phyloP scores from a whole-genome alignment of 2,329 filamentous ascomycete species.

The Monilinia laxa region DNA sequence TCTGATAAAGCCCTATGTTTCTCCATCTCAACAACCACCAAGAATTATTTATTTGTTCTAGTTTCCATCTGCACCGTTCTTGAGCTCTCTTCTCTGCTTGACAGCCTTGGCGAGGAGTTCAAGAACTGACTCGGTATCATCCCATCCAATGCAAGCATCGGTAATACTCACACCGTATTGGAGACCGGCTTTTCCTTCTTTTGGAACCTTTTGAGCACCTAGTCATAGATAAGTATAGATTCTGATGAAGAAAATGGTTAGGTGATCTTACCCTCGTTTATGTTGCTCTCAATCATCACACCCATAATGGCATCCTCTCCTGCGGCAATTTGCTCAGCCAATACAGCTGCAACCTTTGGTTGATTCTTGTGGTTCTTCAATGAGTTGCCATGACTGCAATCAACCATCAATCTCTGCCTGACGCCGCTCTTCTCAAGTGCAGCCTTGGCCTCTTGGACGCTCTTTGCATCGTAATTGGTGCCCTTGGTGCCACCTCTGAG shows the following conservation, averaged over 20 bases:
- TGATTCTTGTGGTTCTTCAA: slow-evolving; percentile 97
- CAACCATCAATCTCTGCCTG: slow-evolving; percentile 83
- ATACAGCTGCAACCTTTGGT: slow-evolving; percentile 79
- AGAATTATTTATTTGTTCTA: neutral
- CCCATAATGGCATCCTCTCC: slow-evolving; percentile 88
- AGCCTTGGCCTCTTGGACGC: slow-evolving; percentile 79
- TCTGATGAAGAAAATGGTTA: neutral
- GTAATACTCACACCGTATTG: slow-evolving; percentile 97
- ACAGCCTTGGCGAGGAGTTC: slow-evolving; percentile 78
- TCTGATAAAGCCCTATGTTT: neutral
- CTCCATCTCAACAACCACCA: neutral
- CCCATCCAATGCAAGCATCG: slow-evolving; percentile 94
- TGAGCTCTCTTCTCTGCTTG: slow-evolving; percentile 62
- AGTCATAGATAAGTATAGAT: slow-evolving; percentile 23
- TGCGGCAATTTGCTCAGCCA: slow-evolving; percentile 80
- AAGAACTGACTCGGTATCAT: slow-evolving; percentile 79
- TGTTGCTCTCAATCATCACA: slow-evolving; percentile 98
- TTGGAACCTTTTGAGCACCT: slow-evolving; percentile 88
- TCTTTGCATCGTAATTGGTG: slow-evolving; percentile 87
- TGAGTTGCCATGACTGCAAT: slow-evolving; percentile 97
- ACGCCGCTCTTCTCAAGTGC: slow-evolving; percentile 74
- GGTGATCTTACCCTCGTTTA: slow-evolving; percentile 70
- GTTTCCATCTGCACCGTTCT: slow-evolving; percentile 28
- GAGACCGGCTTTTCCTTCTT: slow-evolving; percentile 78
- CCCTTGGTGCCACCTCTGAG: slow-evolving; percentile 88